phyloP scores from a whole-genome alignment of 1,139 yeast species.

The Blastobotrys proliferans region DNA sequence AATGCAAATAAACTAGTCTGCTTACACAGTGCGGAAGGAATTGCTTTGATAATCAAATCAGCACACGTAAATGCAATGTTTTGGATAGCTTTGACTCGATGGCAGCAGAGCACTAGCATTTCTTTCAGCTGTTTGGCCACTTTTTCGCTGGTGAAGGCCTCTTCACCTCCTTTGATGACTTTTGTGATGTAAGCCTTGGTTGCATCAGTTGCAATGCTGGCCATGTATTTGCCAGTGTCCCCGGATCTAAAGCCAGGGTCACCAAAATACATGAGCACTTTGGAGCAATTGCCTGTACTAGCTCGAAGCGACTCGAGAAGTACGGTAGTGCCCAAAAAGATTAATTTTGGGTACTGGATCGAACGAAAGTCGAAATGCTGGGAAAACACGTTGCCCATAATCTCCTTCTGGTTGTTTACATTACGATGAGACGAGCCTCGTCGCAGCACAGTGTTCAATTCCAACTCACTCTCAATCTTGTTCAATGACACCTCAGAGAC shows the following conservation, averaged over 20 bases:
- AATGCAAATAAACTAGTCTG: constrained; percentile 68
- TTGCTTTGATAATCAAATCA: constrained; percentile 56
- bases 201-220: constrained; percentile 58
- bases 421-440: constrained; percentile 85
- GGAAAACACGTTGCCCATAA: constrained; percentile 32
- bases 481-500: constrained; percentile 85
- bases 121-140: constrained; percentile 70
- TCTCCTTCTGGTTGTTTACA: constrained; percentile 68
- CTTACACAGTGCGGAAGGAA: constrained; percentile 84
- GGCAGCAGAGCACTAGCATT: constrained; percentile 69
- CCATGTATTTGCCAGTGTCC: constrained; percentile 68
- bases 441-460: constrained; percentile 83
- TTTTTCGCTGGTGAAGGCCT: constrained; percentile 45
- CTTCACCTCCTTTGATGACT: constrained; percentile 45
- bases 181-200: constrained; percentile 53
- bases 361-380: constrained; percentile 40
- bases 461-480: constrained; percentile 86
- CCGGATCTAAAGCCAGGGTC: constrained; percentile 78
- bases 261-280: constrained; percentile 68
- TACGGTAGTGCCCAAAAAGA: constrained; percentile 82
- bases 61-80: constrained; percentile 78
- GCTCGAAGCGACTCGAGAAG: constrained; percentile 77
- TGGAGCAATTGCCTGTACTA: constrained; percentile 75
- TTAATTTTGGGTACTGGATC: constrained; percentile 71
- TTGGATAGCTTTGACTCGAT: constrained; percentile 71